Conservation (phyloP, 2,329 filamentous ascomycete genomes). For the Chaetomiaceae sp. region DNA sequence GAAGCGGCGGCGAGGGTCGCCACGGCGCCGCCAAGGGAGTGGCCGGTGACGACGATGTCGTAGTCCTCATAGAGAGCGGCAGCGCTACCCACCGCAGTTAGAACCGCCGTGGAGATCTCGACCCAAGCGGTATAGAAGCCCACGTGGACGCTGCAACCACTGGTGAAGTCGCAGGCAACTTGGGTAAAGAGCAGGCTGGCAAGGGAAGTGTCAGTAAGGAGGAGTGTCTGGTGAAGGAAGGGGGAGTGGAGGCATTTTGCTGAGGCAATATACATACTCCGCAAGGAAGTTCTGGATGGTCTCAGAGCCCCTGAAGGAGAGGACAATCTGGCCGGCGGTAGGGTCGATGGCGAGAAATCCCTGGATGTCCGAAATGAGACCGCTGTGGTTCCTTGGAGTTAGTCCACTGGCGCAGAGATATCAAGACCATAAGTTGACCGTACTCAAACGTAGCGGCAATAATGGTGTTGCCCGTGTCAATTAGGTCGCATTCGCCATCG, state of each 20-base stretch:
- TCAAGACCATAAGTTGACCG: constrained; percentile 13
- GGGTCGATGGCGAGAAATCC: constrained; percentile 50
- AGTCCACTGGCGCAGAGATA: constrained; percentile 2
- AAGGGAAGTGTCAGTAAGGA: too few relatives aligned
- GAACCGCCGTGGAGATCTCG: constrained; percentile 43
- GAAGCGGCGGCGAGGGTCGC: constrained; percentile 55
- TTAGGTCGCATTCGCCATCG: constrained; percentile 38
- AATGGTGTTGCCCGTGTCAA: constrained; percentile 40
- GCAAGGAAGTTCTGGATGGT: constrained; percentile 59
- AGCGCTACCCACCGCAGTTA: constrained; percentile 42
- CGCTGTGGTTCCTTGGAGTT: constrained; percentile 15
- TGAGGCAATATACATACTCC: too few relatives aligned
- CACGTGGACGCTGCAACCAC: constrained; percentile 47
- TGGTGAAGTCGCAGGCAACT: constrained; percentile 34
- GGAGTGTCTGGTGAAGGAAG: too few relatives aligned
- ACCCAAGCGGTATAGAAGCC: constrained; percentile 58
- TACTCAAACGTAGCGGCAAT: constrained; percentile 41
- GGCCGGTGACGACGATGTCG: constrained; percentile 56
- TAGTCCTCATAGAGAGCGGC: constrained; percentile 45
- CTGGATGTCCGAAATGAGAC: constrained; percentile 32
- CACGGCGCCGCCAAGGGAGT: constrained; percentile 64
- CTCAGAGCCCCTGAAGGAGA: constrained; percentile 55
- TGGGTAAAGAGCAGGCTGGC: constrained; percentile 39
- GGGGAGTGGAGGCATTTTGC: too few relatives aligned
- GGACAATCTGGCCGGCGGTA: constrained; percentile 49